Conservation (phyloP, 768 basidiomycete species). For the Tulasnella calospora region DNA sequence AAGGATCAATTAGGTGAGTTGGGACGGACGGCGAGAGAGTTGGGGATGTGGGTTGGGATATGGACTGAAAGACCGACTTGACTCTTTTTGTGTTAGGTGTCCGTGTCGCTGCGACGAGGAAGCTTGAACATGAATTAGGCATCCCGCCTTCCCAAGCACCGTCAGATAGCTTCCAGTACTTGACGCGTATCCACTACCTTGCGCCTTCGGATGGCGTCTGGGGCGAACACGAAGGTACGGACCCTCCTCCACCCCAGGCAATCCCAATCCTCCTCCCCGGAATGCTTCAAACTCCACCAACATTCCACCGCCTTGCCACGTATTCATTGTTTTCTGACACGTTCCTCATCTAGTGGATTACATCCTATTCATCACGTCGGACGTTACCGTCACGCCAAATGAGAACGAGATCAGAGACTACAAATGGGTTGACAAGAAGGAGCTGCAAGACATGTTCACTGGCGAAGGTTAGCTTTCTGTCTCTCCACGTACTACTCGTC, state of each 20-base stretch:
- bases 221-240: constrained; percentile 95
- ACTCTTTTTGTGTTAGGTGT: constrained; percentile 53
- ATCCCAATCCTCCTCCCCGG: no score
- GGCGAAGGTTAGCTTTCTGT: constrained; percentile 52
- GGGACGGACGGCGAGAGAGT: background rate
- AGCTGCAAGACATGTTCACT: constrained; percentile 87
- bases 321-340: background rate
- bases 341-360: constrained; percentile 75
- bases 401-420: constrained; percentile 85
- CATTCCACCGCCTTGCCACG: no score
- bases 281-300: no score
- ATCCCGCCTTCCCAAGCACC: constrained; percentile 76
- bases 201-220: constrained; percentile 88
- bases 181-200: constrained; percentile 95
- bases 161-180: constrained; percentile 82
- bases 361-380: constrained; percentile 87
- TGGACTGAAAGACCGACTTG: background rate
- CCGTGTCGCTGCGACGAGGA: constrained; percentile 83
- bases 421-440: constrained; percentile 86
- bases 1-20: constrained; percentile 51
- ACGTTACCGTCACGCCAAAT: constrained; percentile 79
- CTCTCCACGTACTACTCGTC: background rate
- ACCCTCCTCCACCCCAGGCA: no score
- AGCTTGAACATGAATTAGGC: constrained; percentile 94
- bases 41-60: background rate